A percentile compares a stretch with the other conserved stretches of the same genome.
Evolutionary conservation across 2,329 filamentous ascomycete genomes (phyloP).

Genomic region (Aspergillus vadensis): DNA sequence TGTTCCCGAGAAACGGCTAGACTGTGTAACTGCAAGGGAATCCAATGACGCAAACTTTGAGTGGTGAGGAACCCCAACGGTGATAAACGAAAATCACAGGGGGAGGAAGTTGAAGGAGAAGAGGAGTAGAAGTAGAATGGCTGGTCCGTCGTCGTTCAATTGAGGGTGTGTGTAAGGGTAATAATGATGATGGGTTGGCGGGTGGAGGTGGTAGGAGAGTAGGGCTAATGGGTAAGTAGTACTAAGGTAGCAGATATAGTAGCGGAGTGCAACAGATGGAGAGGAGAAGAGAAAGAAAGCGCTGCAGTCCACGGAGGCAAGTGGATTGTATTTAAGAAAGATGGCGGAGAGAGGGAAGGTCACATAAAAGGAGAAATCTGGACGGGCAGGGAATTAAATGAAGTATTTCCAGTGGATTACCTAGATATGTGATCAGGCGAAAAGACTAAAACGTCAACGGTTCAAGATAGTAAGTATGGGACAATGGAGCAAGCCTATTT

Average conservation of each 20-base stretch:
- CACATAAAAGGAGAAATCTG: constrained; percentile 17
- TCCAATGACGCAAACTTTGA: constrained; percentile 16
- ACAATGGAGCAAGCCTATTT: constrained; percentile 29
- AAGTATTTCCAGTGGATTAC: constrained; percentile 35
- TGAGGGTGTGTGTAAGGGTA: not conserved
- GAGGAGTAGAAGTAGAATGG: not conserved
- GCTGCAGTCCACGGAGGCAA: constrained; percentile 1
- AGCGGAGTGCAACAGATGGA: not conserved
- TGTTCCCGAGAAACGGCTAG: constrained; percentile 10
- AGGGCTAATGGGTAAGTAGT: constrained; percentile 7
- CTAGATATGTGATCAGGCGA: constrained; percentile 39
- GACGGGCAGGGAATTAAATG: constrained; percentile 34
- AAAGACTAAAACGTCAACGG: constrained; percentile 33
- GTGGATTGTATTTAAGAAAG: constrained; percentile 8
- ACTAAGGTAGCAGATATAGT: constrained; percentile 1
- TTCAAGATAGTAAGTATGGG: constrained; percentile 27
- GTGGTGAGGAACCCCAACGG: constrained; percentile 17
- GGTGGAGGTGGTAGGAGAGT: not conserved
- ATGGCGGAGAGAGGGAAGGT: constrained; percentile 10
- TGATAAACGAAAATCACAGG: not conserved
- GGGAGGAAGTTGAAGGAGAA: not conserved
- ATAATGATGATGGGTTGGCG: not conserved
- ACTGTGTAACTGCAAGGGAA: constrained; percentile 22
- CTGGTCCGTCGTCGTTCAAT: not conserved
- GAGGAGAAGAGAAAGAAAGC: constrained; percentile 14